phyloP scores from a whole-genome alignment of 257 asterid species.

The Perilla frutescens region DNA sequence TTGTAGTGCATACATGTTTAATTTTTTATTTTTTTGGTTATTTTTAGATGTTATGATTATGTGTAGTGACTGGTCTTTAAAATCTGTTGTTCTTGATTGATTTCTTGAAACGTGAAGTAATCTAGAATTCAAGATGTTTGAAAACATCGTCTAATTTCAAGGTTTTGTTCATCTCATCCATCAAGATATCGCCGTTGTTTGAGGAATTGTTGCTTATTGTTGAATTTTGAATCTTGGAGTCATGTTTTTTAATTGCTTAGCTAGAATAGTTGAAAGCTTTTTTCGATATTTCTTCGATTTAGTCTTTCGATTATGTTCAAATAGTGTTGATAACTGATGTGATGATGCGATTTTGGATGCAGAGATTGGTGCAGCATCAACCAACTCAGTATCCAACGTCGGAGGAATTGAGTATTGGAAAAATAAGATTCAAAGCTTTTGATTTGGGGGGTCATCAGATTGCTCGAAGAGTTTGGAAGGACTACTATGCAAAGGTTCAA shows the following conservation, averaged over 20 bases:
- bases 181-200: background rate
- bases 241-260: background rate
- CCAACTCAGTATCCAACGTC: conserved; percentile 64
- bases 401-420: conserved; percentile 58
- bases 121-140: background rate
- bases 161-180: conserved; percentile 6
- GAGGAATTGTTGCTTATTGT: background rate
- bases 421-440: conserved; percentile 54
- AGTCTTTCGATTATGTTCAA: background rate
- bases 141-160: background rate
- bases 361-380: conserved; percentile 59
- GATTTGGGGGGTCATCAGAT: conserved; percentile 63
- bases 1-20: background rate
- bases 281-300: background rate
- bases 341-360: conserved; percentile 32
- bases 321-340: background rate
- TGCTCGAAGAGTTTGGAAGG: conserved; percentile 65
- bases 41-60: background rate
- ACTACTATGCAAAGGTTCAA: conserved; percentile 57
- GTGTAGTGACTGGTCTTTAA: background rate
- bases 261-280: background rate
- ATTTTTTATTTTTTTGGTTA: background rate
- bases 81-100: background rate
- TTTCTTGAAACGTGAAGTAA: conserved; percentile 1
- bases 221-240: conserved; percentile 7